Base-by-base conservation (phyloP, 768 basidiomycete genomes). In the Hypholoma sublateritium region DNA sequence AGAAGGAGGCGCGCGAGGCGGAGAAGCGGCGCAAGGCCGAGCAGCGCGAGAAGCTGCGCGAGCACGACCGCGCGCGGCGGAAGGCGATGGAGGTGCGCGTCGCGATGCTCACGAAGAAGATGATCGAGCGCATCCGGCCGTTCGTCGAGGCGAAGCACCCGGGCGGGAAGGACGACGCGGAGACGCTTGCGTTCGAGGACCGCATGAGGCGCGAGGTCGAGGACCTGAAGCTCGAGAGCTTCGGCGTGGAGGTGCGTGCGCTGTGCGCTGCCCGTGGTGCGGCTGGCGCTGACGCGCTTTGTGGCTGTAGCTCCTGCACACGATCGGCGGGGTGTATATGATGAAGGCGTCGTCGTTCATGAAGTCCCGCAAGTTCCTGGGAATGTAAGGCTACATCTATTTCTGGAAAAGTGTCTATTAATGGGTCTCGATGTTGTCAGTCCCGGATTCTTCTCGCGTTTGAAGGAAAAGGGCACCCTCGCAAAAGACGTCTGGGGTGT, bases 401-500 rank as follows among this genome's bases (percentile, higher is more conserved):
- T 50, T 58, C 37, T 55, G 53, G 19, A n/a, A 22, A 5, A n/a
- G 42, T 17, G 14, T 54, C 47, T 46, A 14, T 57, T 49, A 43
- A 22, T 43, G 21, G n/a, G 28, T 32, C 28, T 55, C 37, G 43
- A 39, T 5, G 59, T 57, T n/a, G 50, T 5, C 56, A 89, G 88
- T 56, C 88, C 89, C 6, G 95, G 95, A 16, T 96, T 97, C 77
- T 94, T 92, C 75, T 91, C 95, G 32, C 84, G 90, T 34, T 71
- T 99, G 65, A 98, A 96, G 74, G 97, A 99, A 74, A 95, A 95
- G 71, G 94, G 93, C 5, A 72, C 91, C 0, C 79, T 95, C 51
- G 89, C 95, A 24, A 98, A 98, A 72, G 97, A 99, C 62, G 91
- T 95, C 0, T 98, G 93, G 90, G 95, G 94, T 14, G 89, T 98